A percentile compares a stretch with the other conserved stretches of the same genome.
These are phyloP conservation scores for Acanthamoeba sp. DNA, from an alignment of 208 protist genomes.

Conservation along the genomic window DNA sequence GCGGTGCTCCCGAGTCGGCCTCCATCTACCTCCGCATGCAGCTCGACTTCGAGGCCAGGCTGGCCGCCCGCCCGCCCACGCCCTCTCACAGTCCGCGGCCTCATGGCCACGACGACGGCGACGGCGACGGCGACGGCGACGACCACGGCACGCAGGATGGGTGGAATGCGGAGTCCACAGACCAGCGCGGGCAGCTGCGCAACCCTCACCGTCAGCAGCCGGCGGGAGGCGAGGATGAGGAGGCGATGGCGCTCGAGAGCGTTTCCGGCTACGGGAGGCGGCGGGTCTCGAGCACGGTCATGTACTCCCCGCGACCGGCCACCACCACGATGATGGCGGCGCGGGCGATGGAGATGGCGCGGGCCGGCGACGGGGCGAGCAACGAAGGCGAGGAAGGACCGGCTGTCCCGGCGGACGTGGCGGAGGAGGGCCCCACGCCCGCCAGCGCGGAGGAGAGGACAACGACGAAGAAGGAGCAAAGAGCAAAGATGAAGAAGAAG, in stretches of 20 bases:
- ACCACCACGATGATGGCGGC: not conserved
- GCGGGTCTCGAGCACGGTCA: not conserved
- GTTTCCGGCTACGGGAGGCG: not conserved
- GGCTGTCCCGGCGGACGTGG: not conserved
- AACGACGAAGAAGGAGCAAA: too few relatives aligned
- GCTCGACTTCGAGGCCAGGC: not conserved
- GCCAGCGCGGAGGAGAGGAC: too few relatives aligned
- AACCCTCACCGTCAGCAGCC: not conserved
- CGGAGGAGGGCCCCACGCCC: too few relatives aligned
- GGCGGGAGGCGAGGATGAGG: too few relatives aligned
- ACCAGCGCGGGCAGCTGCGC: not conserved
- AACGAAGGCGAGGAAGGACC: not conserved
- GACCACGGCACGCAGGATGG: not conserved
- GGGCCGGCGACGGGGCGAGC: not conserved
- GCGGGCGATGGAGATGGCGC: too few relatives aligned
- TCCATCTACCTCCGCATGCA: slow-evolving; percentile 19
- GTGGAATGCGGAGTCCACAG: too few relatives aligned
- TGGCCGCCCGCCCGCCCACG: not conserved
- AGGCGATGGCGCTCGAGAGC: not conserved
- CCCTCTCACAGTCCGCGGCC: not conserved
- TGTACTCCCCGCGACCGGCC: not conserved
- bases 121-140: not conserved
- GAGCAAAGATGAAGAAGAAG: too few relatives aligned
- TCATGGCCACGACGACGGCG: not conserved
- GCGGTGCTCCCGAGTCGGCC: not conserved